Evolutionary conservation across 2,329 filamentous ascomycete species (phyloP).

Genomic region (Torrubiella hemipterigena): DNA sequence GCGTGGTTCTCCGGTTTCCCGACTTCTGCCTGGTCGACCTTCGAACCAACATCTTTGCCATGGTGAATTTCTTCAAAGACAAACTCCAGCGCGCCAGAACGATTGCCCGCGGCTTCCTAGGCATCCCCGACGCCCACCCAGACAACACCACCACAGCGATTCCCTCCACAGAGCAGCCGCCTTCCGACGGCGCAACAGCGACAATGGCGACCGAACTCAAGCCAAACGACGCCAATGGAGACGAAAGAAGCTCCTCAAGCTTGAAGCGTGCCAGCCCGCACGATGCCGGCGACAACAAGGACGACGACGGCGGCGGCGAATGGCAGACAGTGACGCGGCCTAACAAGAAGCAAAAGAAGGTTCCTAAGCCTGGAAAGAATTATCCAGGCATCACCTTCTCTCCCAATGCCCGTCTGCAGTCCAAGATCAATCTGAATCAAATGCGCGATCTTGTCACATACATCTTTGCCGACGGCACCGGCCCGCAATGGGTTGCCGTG

Average conservation of each 20-base stretch:
- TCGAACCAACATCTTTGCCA: too few relatives aligned
- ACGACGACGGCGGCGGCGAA: constrained; percentile 21
- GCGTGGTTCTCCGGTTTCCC: too few relatives aligned
- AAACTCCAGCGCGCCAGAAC: constrained; percentile 10
- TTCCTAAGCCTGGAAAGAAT: constrained; percentile 40
- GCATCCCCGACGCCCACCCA: constrained; percentile 3
- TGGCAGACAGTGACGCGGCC: constrained; percentile 45
- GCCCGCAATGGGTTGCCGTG: constrained; percentile 54
- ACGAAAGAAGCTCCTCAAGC: constrained; percentile 23
- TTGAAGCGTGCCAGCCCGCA: constrained; percentile 38
- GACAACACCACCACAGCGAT: background rate
- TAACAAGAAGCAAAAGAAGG: constrained; percentile 49
- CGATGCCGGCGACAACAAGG: constrained; percentile 23
- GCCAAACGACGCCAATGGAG: background rate
- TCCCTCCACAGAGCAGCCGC: too few relatives aligned
- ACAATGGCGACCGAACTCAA: constrained; percentile 3
- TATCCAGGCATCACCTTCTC: constrained; percentile 51
- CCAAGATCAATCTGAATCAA: constrained; percentile 49
- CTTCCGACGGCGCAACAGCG: too few relatives aligned
- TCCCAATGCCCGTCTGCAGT: constrained; percentile 43
- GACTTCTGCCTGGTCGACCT: too few relatives aligned
- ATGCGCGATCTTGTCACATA: constrained; percentile 54
- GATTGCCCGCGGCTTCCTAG: constrained; percentile 8
- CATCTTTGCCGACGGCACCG: constrained; percentile 52
- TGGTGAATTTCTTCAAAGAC: constrained; percentile 9